These are phyloP conservation scores for Podaxis mareebaensis DNA, from an alignment of 768 basidiomycete species.

Conservation along the genomic window DNA sequence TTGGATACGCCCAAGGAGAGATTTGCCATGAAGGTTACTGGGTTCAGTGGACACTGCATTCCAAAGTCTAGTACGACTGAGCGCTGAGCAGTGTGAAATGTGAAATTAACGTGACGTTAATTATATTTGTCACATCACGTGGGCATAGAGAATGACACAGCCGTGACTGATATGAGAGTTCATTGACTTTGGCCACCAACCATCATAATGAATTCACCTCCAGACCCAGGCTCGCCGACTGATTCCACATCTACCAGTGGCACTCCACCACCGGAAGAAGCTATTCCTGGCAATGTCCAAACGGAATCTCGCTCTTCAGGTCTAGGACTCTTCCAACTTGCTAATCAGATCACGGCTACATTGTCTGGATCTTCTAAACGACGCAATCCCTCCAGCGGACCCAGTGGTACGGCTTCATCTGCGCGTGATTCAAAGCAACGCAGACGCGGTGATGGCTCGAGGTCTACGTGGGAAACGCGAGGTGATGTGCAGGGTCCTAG, in stretches of 20 bases:
- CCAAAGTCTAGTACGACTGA: too few species aligned
- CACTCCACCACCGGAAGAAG: conserved; percentile 45
- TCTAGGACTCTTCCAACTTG: conserved; percentile 27
- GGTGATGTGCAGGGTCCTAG: conserved; percentile 24
- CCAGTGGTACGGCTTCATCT: conserved; percentile 39
- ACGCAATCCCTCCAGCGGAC: conserved; percentile 49
- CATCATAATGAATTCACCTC: conserved; percentile 39
- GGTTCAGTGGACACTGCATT: too few species aligned
- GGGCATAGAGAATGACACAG: neutral
- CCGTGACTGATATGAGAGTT: neutral
- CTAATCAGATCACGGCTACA: conserved; percentile 35
- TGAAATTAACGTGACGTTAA: neutral
- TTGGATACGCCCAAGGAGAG: too few species aligned
- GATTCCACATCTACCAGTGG: conserved; percentile 43
- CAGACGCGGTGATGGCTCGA: conserved; percentile 44
- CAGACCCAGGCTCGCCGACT: conserved; percentile 40
- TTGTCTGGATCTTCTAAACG: conserved; percentile 43
- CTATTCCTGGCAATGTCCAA: conserved; percentile 21
- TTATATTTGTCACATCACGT: neutral
- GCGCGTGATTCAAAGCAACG: conserved; percentile 53
- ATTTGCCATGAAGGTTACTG: too few species aligned
- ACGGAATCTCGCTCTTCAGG: conserved; percentile 23
- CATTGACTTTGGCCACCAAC: neutral
- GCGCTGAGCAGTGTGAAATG: too few species aligned
- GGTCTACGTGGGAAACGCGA: conserved; percentile 19